Conservation (phyloP, 192 early-diverging fungal species). For the Paraglomus brasilianum region DNA sequence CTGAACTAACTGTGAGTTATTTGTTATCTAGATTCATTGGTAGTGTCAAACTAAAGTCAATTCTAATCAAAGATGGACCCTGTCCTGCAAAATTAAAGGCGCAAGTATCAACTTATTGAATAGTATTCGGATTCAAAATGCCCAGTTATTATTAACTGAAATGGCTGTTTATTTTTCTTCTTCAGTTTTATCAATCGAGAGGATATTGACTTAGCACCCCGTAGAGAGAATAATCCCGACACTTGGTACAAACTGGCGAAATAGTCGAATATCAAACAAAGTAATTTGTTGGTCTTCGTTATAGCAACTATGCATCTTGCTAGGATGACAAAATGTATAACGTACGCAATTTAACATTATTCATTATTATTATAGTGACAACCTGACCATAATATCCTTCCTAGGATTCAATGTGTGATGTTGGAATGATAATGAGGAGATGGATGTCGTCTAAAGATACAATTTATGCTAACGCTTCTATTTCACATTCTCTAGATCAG, state of each 20-base stretch:
- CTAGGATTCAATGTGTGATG: constrained; percentile 75
- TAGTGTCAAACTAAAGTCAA: constrained; percentile 86
- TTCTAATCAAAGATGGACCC: constrained; percentile 69
- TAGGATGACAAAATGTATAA: constrained; percentile 74
- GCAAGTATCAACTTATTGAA: constrained; percentile 54
- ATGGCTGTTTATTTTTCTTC: too few relatives aligned
- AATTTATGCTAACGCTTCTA: neutral
- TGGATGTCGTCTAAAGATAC: constrained; percentile 3
- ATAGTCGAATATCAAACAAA: constrained; percentile 64
- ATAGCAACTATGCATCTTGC: too few relatives aligned
- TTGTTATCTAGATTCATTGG: constrained; percentile 70
- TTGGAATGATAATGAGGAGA: neutral
- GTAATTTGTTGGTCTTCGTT: too few relatives aligned
- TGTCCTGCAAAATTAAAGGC: constrained; percentile 75
- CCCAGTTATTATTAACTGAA: too few relatives aligned
- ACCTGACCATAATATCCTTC: constrained; percentile 73
- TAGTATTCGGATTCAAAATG: too few relatives aligned
- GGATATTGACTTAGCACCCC: constrained; percentile 87
- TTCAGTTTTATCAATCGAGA: constrained; percentile 83
- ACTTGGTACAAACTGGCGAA: constrained; percentile 61
- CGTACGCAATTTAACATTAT: constrained; percentile 78
- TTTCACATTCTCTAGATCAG: constrained; percentile 44
- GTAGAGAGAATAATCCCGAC: constrained; percentile 63
- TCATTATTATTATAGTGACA: constrained; percentile 78
- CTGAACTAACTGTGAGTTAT: neutral